phyloP scores from a whole-genome alignment of 2,329 filamentous ascomycete genomes.

The Fusarium sp. region DNA sequence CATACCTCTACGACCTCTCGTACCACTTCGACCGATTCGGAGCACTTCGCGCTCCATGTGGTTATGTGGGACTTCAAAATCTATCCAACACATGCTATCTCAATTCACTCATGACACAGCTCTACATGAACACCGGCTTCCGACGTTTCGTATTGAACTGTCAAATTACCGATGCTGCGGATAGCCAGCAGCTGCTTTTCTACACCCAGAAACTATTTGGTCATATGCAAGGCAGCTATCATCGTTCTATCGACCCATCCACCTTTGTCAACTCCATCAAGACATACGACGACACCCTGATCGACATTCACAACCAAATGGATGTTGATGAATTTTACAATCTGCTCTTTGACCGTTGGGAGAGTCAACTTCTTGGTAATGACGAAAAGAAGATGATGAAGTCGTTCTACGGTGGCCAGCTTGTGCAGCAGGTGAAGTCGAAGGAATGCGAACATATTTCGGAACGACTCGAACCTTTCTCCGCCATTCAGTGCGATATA shows the following conservation, averaged over 20 bases:
- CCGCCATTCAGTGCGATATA: conserved; percentile 95
- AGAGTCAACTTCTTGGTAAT: conserved; percentile 77
- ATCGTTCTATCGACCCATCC: conserved; percentile 78
- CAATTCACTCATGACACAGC: conserved; percentile 92
- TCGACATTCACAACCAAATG: conserved; percentile 93
- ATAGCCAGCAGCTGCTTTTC: conserved; percentile 75
- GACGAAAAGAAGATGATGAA: conserved; percentile 80
- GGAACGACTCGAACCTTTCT: conserved; percentile 89
- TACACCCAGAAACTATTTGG: conserved; percentile 87
- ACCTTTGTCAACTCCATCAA: conserved; percentile 80
- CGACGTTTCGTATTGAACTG: conserved; percentile 82
- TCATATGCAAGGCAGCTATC: conserved; percentile 85
- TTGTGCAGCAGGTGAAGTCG: conserved; percentile 95
- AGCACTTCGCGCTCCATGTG: conserved; percentile 79
- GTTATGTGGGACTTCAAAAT: conserved; percentile 91
- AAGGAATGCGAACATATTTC: conserved; percentile 96
- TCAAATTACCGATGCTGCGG: conserved; percentile 65
- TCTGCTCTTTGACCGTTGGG: conserved; percentile 90
- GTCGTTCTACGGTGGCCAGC: conserved; percentile 89
- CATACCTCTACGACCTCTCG: conserved; percentile 72
- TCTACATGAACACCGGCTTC: conserved; percentile 95
- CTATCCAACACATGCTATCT: conserved; percentile 97
- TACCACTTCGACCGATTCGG: conserved; percentile 74
- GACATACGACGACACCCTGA: conserved; percentile 83
- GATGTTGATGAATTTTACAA: conserved; percentile 99